Evolutionary conservation across 2,329 filamentous ascomycete genomes (phyloP).

Genomic region (Penicillium sp.): DNA sequence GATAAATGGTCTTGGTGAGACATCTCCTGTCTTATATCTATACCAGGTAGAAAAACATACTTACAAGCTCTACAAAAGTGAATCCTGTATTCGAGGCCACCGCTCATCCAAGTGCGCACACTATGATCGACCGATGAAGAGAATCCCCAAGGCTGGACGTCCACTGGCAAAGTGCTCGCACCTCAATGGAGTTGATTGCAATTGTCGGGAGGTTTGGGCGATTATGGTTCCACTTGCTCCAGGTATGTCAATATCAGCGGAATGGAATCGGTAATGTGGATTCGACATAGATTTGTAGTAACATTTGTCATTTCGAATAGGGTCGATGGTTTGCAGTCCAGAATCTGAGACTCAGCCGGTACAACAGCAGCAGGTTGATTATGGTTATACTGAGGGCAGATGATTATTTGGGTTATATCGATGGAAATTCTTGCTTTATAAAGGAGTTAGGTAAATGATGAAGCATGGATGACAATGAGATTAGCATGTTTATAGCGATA

Average conservation of each 20-base stretch:
- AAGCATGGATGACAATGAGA: background rate
- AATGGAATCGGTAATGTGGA: background rate
- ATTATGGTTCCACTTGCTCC: conserved; percentile 7
- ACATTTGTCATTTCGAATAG: background rate
- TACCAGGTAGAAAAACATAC: background rate
- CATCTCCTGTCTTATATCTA: background rate
- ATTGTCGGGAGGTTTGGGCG: conserved; percentile 4
- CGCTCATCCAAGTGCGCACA: conserved; percentile 6
- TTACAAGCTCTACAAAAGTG: background rate
- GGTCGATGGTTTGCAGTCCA: background rate
- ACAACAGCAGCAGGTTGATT: background rate
- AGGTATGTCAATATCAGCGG: background rate
- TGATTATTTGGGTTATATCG: background rate
- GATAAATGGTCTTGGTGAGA: conserved; percentile 9
- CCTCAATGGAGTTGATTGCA: background rate
- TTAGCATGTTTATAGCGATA: background rate
- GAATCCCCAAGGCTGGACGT: conserved; percentile 3
- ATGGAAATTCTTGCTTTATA: background rate
- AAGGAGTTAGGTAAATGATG: background rate
- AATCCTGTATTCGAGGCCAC: conserved; percentile 5
- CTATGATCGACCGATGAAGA: conserved; percentile 5
- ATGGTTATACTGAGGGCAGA: background rate
- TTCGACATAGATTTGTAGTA: background rate
- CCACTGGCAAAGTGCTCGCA: conserved; percentile 1
- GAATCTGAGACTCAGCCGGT: background rate